phyloP scores from a whole-genome alignment of 257 asterid species.

The Penstemon eatonii region DNA sequence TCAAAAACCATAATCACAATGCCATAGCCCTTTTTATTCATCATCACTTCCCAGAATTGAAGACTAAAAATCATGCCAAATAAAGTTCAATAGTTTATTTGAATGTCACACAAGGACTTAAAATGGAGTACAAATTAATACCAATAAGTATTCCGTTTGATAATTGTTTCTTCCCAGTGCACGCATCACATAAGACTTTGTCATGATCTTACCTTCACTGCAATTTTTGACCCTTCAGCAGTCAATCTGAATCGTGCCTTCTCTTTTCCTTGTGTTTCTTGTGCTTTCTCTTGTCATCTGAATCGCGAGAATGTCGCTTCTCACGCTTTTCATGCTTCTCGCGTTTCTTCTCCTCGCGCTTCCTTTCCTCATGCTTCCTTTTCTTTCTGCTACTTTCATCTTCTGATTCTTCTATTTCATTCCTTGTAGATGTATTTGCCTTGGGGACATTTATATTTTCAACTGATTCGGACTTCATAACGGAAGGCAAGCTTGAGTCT shows the following conservation, averaged over 20 bases:
- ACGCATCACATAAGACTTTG: too few relatives aligned
- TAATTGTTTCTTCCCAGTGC: too few relatives aligned
- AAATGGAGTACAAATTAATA: too few relatives aligned
- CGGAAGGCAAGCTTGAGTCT: slow-evolving; percentile 49
- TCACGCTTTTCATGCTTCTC: slow-evolving; percentile 63
- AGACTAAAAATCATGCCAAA: too few relatives aligned
- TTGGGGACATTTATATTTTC: slow-evolving; percentile 31
- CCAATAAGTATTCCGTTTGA: too few relatives aligned
- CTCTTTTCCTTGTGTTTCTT: slow-evolving; percentile 63
- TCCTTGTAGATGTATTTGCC: slow-evolving; percentile 43
- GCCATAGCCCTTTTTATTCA: too few relatives aligned
- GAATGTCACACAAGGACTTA: too few relatives aligned
- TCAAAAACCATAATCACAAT: too few relatives aligned
- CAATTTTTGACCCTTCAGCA: not conserved
- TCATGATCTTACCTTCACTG: not conserved
- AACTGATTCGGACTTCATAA: slow-evolving; percentile 37
- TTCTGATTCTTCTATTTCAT: slow-evolving; percentile 45
- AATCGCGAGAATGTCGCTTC: slow-evolving; percentile 59
- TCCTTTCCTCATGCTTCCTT: slow-evolving; percentile 57
- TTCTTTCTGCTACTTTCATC: slow-evolving; percentile 63
- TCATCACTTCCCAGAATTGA: too few relatives aligned
- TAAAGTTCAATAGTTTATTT: too few relatives aligned
- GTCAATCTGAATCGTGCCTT: slow-evolving; percentile 58
- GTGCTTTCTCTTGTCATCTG: slow-evolving; percentile 68
- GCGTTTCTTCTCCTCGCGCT: slow-evolving; percentile 38